phyloP scores from a whole-genome alignment of 2,329 filamentous ascomycete species.

The Pseudogymnoascus destructans region DNA sequence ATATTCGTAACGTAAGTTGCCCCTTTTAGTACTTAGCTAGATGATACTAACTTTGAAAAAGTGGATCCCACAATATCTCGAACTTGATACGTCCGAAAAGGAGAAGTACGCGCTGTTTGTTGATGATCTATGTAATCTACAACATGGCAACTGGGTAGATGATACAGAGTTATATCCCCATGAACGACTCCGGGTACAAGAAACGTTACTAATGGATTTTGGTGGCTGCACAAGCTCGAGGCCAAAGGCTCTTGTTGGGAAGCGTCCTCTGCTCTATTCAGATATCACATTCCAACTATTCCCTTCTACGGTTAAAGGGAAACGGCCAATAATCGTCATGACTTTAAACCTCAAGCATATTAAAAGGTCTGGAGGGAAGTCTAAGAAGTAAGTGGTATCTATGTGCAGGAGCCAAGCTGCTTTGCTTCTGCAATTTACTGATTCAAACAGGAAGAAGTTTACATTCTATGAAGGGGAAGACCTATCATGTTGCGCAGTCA shows the following conservation, averaged over 20 bases:
- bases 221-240: conserved; percentile 19
- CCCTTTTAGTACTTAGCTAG: neutral
- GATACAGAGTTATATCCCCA: conserved; percentile 20
- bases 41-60: conserved; percentile 13
- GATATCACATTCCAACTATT: conserved; percentile 23
- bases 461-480: conserved; percentile 19
- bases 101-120: conserved; percentile 19
- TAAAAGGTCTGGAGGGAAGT: conserved; percentile 20
- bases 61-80: conserved; percentile 15
- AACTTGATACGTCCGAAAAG: conserved; percentile 18
- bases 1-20: conserved; percentile 17
- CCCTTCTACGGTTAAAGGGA: conserved; percentile 14
- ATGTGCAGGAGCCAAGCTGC: neutral
- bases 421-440: conserved; percentile 6
- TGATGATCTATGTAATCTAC: conserved; percentile 19
- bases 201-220: conserved; percentile 17
- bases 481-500: conserved; percentile 16
- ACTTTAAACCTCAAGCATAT: conserved; percentile 20
- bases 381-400: conserved; percentile 14
- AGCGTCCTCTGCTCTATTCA: conserved; percentile 17
- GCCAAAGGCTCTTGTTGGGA: conserved; percentile 20
- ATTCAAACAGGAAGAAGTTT: conserved; percentile 19
- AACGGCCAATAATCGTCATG: conserved; percentile 16
- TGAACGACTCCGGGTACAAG: conserved; percentile 20
- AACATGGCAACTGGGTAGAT: conserved; percentile 18